phyloP scores from a whole-genome alignment of 768 basidiomycete species.

The Auricularia sp. region DNA sequence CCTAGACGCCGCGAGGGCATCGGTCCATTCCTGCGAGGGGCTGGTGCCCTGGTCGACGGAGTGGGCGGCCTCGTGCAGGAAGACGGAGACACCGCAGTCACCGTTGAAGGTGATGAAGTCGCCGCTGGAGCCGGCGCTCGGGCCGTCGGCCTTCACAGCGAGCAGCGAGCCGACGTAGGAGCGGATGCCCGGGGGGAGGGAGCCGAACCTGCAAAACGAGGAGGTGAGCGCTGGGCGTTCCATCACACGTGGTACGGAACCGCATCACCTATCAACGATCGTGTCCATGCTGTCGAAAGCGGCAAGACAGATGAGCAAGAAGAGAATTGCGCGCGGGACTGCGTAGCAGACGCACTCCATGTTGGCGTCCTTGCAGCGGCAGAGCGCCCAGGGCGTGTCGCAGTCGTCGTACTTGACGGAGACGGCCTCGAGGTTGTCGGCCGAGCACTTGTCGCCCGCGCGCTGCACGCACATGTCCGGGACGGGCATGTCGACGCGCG shows the following conservation, averaged over 20 bases:
- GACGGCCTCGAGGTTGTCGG: background rate
- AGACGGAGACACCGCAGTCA: background rate
- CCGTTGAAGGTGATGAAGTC: slow-evolving; percentile 2
- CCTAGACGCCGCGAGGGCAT: background rate
- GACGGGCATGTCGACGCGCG: background rate
- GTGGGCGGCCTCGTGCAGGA: background rate
- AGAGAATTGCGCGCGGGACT: background rate
- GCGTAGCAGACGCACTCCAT: background rate
- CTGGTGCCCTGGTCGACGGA: background rate
- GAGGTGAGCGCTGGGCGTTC: background rate
- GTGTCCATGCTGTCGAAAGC: background rate
- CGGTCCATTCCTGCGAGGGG: background rate
- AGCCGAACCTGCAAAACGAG: background rate
- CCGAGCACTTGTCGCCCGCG: background rate
- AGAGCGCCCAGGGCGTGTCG: background rate
- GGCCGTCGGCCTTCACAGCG: background rate
- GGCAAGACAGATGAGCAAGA: background rate
- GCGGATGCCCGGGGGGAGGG: background rate
- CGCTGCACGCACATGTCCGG: background rate
- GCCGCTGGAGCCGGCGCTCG: slow-evolving; percentile 1
- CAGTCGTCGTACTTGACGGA: slow-evolving; percentile 2
- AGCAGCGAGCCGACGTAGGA: background rate
- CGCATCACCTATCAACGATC: background rate
- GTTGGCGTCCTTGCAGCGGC: slow-evolving; percentile 1
- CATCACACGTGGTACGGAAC: background rate